Conservation (phyloP, 2,329 filamentous ascomycete genomes). For the Drechslerella dactyloides region DNA sequence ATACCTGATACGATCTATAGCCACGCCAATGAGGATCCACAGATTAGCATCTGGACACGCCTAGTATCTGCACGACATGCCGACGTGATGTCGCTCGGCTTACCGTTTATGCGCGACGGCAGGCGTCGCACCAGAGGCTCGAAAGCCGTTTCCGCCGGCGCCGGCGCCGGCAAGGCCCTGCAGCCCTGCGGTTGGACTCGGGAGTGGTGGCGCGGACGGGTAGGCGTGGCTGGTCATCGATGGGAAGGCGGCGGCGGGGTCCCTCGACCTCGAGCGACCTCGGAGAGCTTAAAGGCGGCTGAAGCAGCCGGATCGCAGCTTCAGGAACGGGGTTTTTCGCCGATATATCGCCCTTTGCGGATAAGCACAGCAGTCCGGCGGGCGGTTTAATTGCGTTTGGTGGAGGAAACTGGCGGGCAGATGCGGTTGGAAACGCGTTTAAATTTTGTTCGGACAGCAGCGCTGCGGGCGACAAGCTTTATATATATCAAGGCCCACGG, state of each 20-base stretch:
- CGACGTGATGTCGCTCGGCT: slow-evolving; percentile 10
- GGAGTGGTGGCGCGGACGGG: slow-evolving; percentile 50
- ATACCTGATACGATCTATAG: slow-evolving; percentile 50
- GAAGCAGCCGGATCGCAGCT: slow-evolving; percentile 26
- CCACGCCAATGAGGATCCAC: slow-evolving; percentile 5
- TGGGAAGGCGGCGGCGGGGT: no score
- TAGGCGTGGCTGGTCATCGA: slow-evolving; percentile 50
- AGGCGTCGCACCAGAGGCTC: slow-evolving; percentile 39
- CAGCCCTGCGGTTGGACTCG: slow-evolving; percentile 48
- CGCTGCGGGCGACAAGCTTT: no score
- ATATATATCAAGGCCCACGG: no score
- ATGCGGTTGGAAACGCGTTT: slow-evolving; percentile 50
- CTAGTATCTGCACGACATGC: slow-evolving; percentile 21
- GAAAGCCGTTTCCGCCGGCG: slow-evolving; percentile 33
- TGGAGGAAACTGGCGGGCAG: slow-evolving; percentile 48
- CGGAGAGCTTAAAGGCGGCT: slow-evolving; percentile 18
- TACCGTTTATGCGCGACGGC: slow-evolving; percentile 49
- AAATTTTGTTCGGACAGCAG: not conserved
- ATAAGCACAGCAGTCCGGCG: slow-evolving; percentile 24
- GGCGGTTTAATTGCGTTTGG: slow-evolving; percentile 22
- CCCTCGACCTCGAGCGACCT: no score
- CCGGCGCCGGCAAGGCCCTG: slow-evolving; percentile 42
- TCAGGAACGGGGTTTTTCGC: slow-evolving; percentile 27
- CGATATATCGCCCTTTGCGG: slow-evolving; percentile 44
- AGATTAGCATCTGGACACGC: no score